Evolutionary conservation across 1,284 basidiomycete genomes (phyloP).

Genomic region (Cryptococcus neoformans): DNA sequence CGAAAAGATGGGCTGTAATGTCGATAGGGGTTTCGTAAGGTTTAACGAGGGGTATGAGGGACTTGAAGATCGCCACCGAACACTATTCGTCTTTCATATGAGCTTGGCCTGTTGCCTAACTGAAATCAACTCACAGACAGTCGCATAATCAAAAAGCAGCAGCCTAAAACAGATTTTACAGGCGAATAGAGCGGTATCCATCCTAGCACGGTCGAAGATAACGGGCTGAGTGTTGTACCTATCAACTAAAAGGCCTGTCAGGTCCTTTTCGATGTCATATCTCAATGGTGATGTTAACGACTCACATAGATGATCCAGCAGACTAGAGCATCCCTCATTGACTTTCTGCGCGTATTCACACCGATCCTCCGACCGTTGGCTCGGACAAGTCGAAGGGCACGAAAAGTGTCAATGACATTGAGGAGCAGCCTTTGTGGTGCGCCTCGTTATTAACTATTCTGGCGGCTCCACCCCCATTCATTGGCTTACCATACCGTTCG

Average conservation of each 20-base stretch:
- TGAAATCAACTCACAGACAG: slow-evolving; percentile 20
- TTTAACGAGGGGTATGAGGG: slow-evolving; percentile 21
- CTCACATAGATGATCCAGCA: slow-evolving; percentile 39
- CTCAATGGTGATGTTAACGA: neutral
- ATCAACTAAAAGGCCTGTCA: slow-evolving; percentile 12
- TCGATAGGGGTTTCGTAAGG: slow-evolving; percentile 38
- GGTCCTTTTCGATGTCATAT: neutral
- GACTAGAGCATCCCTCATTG: slow-evolving; percentile 26
- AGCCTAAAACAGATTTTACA: slow-evolving; percentile 19
- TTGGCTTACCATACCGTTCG: slow-evolving; percentile 15
- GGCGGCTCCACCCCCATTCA: neutral
- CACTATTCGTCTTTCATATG: slow-evolving; percentile 11
- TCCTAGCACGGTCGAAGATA: slow-evolving; percentile 16
- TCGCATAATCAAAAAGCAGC: slow-evolving; percentile 20
- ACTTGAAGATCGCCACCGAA: slow-evolving; percentile 21
- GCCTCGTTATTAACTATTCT: neutral
- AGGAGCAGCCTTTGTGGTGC: slow-evolving; percentile 21
- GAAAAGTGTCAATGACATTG: slow-evolving; percentile 32
- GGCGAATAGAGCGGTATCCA: slow-evolving; percentile 41
- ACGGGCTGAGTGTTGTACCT: slow-evolving; percentile 9
- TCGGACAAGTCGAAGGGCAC: slow-evolving; percentile 26
- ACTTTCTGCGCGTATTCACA: slow-evolving; percentile 21
- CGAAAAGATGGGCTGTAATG: slow-evolving; percentile 28
- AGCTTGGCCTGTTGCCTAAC: neutral
- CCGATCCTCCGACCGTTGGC: slow-evolving; percentile 34